phyloP scores from a whole-genome alignment of 768 basidiomycete genomes.

The Xanthoconium stramineum region DNA sequence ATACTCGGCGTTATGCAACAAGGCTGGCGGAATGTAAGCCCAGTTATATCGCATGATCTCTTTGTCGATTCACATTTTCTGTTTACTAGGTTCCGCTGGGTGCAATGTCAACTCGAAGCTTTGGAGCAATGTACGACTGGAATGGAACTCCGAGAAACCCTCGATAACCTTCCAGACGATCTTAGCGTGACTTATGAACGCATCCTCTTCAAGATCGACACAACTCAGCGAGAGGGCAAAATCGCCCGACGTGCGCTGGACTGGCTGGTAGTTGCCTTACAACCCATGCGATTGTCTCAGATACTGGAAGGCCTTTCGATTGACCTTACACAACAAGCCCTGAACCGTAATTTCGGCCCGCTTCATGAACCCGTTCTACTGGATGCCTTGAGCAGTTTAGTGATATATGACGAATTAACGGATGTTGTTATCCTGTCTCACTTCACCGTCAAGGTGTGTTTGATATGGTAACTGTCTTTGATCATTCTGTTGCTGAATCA shows the following conservation, averaged over 20 bases:
- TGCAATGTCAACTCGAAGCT: conserved; percentile 9
- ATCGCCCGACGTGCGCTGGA: conserved; percentile 1
- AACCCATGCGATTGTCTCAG: conserved; percentile 1
- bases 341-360: not conserved
- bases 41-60: not conserved
- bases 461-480: too few relatives aligned
- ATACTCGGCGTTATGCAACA: not conserved
- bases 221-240: not conserved
- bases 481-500: too few relatives aligned
- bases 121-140: not conserved
- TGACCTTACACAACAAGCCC: not conserved
- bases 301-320: conserved; percentile 9
- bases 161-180: not conserved
- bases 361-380: conserved; percentile 1
- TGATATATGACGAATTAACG: not conserved
- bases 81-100: conserved; percentile 13
- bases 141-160: not conserved
- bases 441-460: conserved; percentile 11
- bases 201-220: not conserved
- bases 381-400: not conserved
- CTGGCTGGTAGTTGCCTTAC: conserved; percentile 12
- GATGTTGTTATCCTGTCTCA: conserved; percentile 9
- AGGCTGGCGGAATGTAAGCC: conserved; percentile 15
- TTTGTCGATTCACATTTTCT: too few relatives aligned
- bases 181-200: conserved; percentile 9